These are phyloP conservation scores for Tolypocladium guangdongense DNA, from an alignment of 2,329 filamentous ascomycete genomes.

Conservation along the genomic window DNA sequence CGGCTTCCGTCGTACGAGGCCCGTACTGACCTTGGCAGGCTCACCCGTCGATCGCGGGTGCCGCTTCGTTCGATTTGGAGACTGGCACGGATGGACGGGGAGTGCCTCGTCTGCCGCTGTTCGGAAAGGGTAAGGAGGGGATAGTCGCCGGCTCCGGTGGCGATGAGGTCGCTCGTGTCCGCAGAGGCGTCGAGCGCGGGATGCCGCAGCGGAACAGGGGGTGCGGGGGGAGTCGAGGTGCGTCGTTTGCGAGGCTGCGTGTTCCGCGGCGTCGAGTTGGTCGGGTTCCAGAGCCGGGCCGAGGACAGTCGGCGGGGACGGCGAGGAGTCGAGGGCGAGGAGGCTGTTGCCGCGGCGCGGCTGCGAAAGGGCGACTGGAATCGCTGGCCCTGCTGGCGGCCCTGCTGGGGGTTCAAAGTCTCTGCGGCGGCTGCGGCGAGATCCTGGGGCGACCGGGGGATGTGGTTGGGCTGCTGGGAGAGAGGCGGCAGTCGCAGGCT, in stretches of 20 bases:
- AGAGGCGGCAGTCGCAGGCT: conserved; percentile 17
- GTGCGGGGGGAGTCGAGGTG: conserved; percentile 42
- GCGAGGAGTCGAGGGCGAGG: conserved; percentile 3
- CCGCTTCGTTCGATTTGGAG: conserved; percentile 37
- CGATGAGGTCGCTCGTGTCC: conserved; percentile 24
- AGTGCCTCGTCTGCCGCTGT: conserved; percentile 34
- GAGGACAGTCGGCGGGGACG: conserved; percentile 31
- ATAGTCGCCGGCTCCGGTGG: conserved; percentile 32
- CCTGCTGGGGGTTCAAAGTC: background rate
- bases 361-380: conserved; percentile 29
- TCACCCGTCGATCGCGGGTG: conserved; percentile 37
- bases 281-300: conserved; percentile 49
- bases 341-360: conserved; percentile 17
- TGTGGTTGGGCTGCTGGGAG: conserved; percentile 17
- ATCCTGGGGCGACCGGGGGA: background rate
- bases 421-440: background rate
- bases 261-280: conserved; percentile 44
- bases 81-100: conserved; percentile 33
- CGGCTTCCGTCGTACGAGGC: conserved; percentile 42
- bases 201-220: conserved; percentile 37
- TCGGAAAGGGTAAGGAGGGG: conserved; percentile 42
- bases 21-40: conserved; percentile 41
- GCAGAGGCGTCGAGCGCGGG: conserved; percentile 28
- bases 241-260: conserved; percentile 29
- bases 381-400: conserved; percentile 1